These are phyloP conservation scores for Boletus insuetus DNA, from an alignment of 768 basidiomycete species.

Conservation along the genomic window DNA sequence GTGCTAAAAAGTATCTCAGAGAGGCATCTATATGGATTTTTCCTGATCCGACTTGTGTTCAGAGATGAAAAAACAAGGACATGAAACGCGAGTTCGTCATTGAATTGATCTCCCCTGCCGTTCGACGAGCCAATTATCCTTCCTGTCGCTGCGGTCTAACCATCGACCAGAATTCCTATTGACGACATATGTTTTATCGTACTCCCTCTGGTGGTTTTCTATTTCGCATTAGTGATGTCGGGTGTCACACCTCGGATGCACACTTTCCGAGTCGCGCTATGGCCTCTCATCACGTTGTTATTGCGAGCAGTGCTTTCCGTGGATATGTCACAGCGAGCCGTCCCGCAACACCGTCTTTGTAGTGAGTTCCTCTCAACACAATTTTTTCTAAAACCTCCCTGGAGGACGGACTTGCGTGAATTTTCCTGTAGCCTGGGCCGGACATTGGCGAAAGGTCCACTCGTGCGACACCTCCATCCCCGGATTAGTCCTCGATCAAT, in stretches of 20 bases:
- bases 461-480: neutral
- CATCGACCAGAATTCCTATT: neutral
- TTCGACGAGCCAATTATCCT: too few relatives aligned
- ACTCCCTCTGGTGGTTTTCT: neutral
- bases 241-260: neutral
- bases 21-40: conserved; percentile 44
- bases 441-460: neutral
- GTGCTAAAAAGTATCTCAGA: conserved; percentile 95
- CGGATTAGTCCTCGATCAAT: neutral
- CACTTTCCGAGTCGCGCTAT: neutral
- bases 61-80: conserved; percentile 50
- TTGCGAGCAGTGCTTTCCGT: neutral
- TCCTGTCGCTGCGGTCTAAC: too few relatives aligned
- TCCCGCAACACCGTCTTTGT: neutral
- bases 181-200: too few relatives aligned
- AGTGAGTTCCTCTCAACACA: neutral
- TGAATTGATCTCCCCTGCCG: conserved; percentile 95
- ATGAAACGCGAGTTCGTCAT: conserved; percentile 93
- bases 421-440: neutral
- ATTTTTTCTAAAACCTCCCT: neutral
- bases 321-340: neutral
- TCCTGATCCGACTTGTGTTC: neutral
- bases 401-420: neutral
- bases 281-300: neutral
- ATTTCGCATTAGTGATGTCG: neutral